A percentile compares a stretch with the other conserved stretches of the same genome.
Evolutionary conservation across 1,284 basidiomycete genomes (phyloP).

Genomic region (Neotropicomus parvogracilis): DNA sequence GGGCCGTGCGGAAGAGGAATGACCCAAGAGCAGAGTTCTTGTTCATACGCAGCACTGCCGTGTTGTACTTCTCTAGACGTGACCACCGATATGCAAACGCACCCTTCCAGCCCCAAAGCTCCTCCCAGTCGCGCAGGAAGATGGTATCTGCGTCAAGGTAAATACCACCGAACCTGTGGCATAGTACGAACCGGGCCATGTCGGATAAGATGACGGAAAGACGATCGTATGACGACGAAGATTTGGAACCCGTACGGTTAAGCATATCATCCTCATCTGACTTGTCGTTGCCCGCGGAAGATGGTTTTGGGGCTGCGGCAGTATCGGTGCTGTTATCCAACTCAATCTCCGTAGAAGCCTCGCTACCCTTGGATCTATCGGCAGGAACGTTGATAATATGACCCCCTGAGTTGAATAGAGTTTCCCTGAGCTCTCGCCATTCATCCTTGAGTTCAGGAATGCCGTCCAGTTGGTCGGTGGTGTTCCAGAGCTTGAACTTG

Average conservation of each 20-base stretch:
- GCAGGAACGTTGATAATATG: slow-evolving; percentile 51
- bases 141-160: slow-evolving; percentile 88
- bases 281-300: slow-evolving; percentile 29
- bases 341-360: slow-evolving; percentile 13
- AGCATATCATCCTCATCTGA: slow-evolving; percentile 57
- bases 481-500: slow-evolving; percentile 88
- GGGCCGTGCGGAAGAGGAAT: slow-evolving; percentile 81
- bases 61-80: slow-evolving; percentile 79
- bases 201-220: slow-evolving; percentile 82
- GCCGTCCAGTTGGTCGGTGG: slow-evolving; percentile 82
- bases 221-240: slow-evolving; percentile 71
- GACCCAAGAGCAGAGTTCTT: slow-evolving; percentile 77
- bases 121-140: slow-evolving; percentile 88
- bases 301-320: slow-evolving; percentile 21
- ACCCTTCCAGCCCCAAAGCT: slow-evolving; percentile 84
- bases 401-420: slow-evolving; percentile 76
- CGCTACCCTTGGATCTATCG: slow-evolving; percentile 34
- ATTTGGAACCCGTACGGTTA: slow-evolving; percentile 74
- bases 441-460: slow-evolving; percentile 73
- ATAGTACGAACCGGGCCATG: slow-evolving; percentile 83
- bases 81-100: slow-evolving; percentile 88
- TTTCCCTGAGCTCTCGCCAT: slow-evolving; percentile 65
- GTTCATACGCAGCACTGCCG: slow-evolving; percentile 81
- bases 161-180: slow-evolving; percentile 81
- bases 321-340: slow-evolving; percentile 27